These are phyloP conservation scores for Aspergillus brunneoviolaceus DNA, from an alignment of 2,329 filamentous ascomycete species.

Conservation along the genomic window DNA sequence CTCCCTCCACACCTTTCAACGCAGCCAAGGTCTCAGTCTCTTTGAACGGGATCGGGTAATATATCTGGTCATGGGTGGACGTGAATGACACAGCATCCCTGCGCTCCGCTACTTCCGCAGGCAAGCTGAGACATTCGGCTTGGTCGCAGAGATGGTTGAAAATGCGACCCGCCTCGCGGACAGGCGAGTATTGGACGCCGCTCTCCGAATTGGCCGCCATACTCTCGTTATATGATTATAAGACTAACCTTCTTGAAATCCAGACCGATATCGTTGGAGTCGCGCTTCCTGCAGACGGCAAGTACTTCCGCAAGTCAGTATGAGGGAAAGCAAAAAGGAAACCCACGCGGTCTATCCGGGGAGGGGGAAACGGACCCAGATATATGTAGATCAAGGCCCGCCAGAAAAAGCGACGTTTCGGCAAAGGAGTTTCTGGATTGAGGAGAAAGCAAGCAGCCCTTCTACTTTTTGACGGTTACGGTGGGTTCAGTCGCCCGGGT, in stretches of 20 bases:
- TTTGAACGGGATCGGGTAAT: conserved; percentile 50
- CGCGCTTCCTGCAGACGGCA: background rate
- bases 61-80: conserved; percentile 38
- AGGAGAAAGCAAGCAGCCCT: conserved; percentile 9
- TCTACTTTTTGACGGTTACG: conserved; percentile 4
- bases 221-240: conserved; percentile 4
- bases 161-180: conserved; percentile 39
- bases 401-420: conserved; percentile 8
- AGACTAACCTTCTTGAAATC: background rate
- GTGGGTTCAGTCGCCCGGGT: conserved; percentile 10
- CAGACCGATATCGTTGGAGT: background rate
- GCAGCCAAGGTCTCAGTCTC: conserved; percentile 55
- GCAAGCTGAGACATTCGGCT: conserved; percentile 34
- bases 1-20: conserved; percentile 61
- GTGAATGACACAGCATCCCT: conserved; percentile 39
- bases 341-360: background rate
- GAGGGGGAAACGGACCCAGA: background rate
- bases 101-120: conserved; percentile 30
- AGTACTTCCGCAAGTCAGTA: background rate
- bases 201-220: conserved; percentile 19
- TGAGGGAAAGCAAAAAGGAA: no score
- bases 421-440: background rate
- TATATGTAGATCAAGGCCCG: background rate
- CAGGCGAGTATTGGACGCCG: conserved; percentile 31
- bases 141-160: conserved; percentile 38